phyloP scores from a whole-genome alignment of 768 basidiomycete genomes.

The Termitomyces eurrhizus region DNA sequence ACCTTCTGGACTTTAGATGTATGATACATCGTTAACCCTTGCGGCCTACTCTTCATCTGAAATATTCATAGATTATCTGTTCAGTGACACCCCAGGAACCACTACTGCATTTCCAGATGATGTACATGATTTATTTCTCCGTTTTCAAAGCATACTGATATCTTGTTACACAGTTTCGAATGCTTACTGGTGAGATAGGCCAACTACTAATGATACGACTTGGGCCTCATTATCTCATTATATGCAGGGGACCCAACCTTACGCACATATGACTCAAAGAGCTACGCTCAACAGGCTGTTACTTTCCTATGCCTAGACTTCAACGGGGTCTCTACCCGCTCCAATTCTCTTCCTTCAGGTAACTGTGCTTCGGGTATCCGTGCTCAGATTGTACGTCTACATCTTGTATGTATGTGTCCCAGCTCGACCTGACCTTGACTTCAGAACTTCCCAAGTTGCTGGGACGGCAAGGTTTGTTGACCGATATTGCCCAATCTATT shows the following conservation, averaged over 20 bases:
- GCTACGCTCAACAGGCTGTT: constrained; percentile 42
- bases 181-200: constrained; percentile 41
- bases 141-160: constrained; percentile 1
- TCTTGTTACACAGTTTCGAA: constrained; percentile 39
- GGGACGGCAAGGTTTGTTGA: constrained; percentile 45
- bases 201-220: not conserved
- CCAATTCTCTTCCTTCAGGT: constrained; percentile 35
- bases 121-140: constrained; percentile 25
- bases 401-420: not conserved
- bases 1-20: constrained; percentile 23
- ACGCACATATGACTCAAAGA: constrained; percentile 42
- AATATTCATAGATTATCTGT: constrained; percentile 40
- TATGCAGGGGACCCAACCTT: constrained; percentile 36
- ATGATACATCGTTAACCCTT: constrained; percentile 7
- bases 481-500: not conserved
- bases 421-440: not conserved
- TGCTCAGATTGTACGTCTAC: constrained; percentile 43
- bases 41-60: constrained; percentile 1
- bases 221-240: not conserved
- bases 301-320: constrained; percentile 48
- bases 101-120: constrained; percentile 55
- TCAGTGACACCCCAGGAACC: constrained; percentile 38
- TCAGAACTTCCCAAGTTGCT: constrained; percentile 52
- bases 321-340: constrained; percentile 32
- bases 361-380: constrained; percentile 45